Conservation (phyloP, 306 rosid genomes). For the Macrotyloma uniflorum region DNA sequence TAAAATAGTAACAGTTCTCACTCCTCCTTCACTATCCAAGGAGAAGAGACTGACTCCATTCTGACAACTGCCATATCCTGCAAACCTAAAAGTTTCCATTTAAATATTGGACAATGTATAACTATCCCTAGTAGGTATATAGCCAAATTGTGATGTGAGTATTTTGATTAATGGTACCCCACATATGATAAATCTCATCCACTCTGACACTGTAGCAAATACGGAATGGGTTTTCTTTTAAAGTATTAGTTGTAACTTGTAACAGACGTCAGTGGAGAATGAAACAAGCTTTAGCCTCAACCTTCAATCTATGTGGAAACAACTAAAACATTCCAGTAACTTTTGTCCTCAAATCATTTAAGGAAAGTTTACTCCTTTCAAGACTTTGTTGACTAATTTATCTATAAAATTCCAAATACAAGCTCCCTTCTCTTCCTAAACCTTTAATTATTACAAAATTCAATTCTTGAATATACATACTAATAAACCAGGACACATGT, state of each 20-base stretch:
- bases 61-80: neutral
- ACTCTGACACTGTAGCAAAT: neutral
- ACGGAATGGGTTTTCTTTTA: neutral
- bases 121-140: neutral
- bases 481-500: neutral
- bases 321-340: no score
- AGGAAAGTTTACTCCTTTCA: neutral
- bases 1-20: neutral
- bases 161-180: neutral
- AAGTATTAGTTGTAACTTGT: neutral
- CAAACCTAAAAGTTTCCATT: neutral
- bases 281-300: neutral
- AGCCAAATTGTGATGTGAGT: neutral
- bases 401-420: no score
- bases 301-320: neutral
- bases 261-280: neutral
- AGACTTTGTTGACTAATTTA: neutral
- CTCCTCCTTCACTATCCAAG: neutral
- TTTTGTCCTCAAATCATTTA: neutral
- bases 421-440: neutral
- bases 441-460: neutral
- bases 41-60: neutral
- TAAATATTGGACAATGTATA: neutral
- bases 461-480: neutral
- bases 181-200: conserved; percentile 7